Base-by-base conservation (phyloP, 805 yeast genomes). In the Blastobotrys americana region DNA sequence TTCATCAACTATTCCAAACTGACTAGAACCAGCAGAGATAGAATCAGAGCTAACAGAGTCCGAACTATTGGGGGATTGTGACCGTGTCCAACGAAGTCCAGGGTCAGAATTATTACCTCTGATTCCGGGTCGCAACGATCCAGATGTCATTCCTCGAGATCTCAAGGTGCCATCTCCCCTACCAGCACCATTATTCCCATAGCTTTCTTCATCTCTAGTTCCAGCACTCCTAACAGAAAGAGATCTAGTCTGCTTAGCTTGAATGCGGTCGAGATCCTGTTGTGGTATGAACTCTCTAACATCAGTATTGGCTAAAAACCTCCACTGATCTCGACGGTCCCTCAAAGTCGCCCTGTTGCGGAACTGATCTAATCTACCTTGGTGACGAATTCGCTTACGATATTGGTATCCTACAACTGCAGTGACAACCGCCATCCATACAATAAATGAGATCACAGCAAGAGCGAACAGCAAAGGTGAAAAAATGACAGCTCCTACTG, bases 381-480 rank as follows among this genome's bases (percentile, higher is more conserved):
- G 31, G 31, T 25, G 31, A 8, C 47, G 28, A 3, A 6, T 23
- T 23, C 20, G 39, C 41, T 43, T 33, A 27, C 35, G 9, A 39
- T 43, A 39, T 28, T 47, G 47, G 38, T 49, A 49, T n/a, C 41
- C 35, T 6, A 50, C 45, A 4, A 41, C 34, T 17, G 34, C 37
- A 10, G 42, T 13, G 19, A 39, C 17, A 4, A 41, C 39, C 2
- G 41, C 34, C 8, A 40, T 5, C 54, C 54, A 52, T 5, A 41
- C 23, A 3, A 41, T 5, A 18, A 46, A 35, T 4, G 49, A 46
- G 15, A 41, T 13, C 6, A 44, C 18, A 3, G 43, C 34, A 5
- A 48, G 36, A 19, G 37, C 18, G 16, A 48, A 4, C 28, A 52
- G 42, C 5, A 49, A 16, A 5, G 56, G 56, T 13, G 51, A 43